A percentile compares a stretch with the other conserved stretches of the same genome.
phyloP scores from a whole-genome alignment of 371 early-diverging fungal species.

The Gilbertella persicaria region DNA sequence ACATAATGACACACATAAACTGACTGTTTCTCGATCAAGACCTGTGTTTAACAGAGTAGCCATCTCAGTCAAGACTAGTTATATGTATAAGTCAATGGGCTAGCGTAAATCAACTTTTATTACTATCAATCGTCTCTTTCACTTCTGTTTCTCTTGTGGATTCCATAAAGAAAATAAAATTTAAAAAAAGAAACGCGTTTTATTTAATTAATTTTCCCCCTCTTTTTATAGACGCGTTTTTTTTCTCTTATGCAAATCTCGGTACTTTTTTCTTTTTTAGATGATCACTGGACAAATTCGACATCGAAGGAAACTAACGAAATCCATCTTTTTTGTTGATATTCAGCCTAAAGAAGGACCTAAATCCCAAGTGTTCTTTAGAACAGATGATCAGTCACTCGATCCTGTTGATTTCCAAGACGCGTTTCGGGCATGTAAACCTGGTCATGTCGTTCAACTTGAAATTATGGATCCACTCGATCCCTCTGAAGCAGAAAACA shows the following conservation, averaged over 20 bases:
- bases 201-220: too few relatives aligned
- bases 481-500: slow-evolving; percentile 29
- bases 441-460: slow-evolving; percentile 38
- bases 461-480: slow-evolving; percentile 36
- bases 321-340: slow-evolving; percentile 54
- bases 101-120: background rate
- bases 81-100: background rate
- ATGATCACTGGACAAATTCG: slow-evolving; percentile 40
- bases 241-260: too few relatives aligned
- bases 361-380: slow-evolving; percentile 51
- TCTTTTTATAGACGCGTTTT: too few relatives aligned
- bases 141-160: slow-evolving; percentile 18
- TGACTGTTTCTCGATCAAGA: slow-evolving; percentile 23
- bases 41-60: slow-evolving; percentile 26
- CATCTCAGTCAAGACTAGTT: slow-evolving; percentile 23
- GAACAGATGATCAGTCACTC: slow-evolving; percentile 46
- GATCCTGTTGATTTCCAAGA: slow-evolving; percentile 30
- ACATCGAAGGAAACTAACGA: slow-evolving; percentile 47
- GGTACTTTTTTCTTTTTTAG: background rate
- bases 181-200: too few relatives aligned
- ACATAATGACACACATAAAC: slow-evolving; percentile 28
- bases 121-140: slow-evolving; percentile 27
- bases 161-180: slow-evolving; percentile 10
- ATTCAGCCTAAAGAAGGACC: slow-evolving; percentile 22
- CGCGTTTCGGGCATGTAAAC: slow-evolving; percentile 26